A percentile compares a stretch with the other conserved stretches of the same genome.
These are phyloP conservation scores for Pseudonectria buxi DNA, from an alignment of 2,329 filamentous ascomycete species.

Conservation along the genomic window DNA sequence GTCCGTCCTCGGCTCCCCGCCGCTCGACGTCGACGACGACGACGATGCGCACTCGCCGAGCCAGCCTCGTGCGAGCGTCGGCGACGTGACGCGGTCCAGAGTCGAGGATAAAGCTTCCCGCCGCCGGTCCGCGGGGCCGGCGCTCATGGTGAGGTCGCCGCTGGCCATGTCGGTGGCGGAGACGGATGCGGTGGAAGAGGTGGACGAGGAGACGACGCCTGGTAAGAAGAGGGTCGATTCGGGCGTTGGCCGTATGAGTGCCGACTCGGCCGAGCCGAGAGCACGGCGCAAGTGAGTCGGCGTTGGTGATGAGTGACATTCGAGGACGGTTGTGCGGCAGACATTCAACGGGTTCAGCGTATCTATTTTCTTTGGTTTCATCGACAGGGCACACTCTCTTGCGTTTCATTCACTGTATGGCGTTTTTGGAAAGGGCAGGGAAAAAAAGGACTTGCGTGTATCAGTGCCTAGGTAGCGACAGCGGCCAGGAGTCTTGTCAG, in stretches of 20 bases:
- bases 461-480: no score
- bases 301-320: constrained; percentile 6
- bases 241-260: constrained; percentile 26
- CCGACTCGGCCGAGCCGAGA: constrained; percentile 20
- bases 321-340: no score
- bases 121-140: constrained; percentile 24
- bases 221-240: constrained; percentile 28
- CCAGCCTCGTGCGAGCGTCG: no score
- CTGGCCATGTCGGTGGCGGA: constrained; percentile 15
- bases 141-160: constrained; percentile 12
- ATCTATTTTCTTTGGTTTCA: no score
- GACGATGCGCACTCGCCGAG: no score
- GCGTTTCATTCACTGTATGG: no score
- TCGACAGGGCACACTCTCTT: no score
- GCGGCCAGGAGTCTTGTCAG: no score
- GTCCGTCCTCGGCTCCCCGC: constrained; percentile 17
- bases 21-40: constrained; percentile 9
- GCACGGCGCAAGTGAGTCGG: no score
- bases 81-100: constrained; percentile 21
- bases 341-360: no score
- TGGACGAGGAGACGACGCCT: constrained; percentile 10
- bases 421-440: no score
- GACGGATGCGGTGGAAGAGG: constrained; percentile 14
- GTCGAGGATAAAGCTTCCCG: constrained; percentile 20
- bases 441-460: no score